Conservation (phyloP, 495 filamentous ascomycete species). For the Melanomma pulvis-pyrius region DNA sequence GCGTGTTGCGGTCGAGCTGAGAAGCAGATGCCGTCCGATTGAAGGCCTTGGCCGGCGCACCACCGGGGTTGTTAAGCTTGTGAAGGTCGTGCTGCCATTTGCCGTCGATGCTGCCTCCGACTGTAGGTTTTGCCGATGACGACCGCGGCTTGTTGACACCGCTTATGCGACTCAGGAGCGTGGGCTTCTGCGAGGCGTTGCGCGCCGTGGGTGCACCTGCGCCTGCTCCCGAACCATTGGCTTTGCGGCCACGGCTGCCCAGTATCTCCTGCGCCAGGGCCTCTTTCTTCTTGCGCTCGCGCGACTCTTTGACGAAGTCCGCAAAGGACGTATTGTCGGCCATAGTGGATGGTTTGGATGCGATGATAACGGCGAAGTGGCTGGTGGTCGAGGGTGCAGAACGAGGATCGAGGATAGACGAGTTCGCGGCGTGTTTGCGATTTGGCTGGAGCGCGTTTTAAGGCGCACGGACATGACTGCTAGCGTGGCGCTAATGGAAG, state of each 20-base stretch:
- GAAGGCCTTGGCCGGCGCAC: slow-evolving; percentile 14
- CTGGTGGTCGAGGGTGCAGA: neutral
- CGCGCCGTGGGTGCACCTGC: slow-evolving; percentile 9
- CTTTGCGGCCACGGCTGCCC: slow-evolving; percentile 32
- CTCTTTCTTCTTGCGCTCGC: slow-evolving; percentile 34
- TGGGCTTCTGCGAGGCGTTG: slow-evolving; percentile 18
- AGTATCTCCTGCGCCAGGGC: slow-evolving; percentile 39
- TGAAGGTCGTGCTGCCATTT: slow-evolving; percentile 39
- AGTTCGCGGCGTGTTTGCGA: neutral
- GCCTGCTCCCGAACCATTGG: neutral
- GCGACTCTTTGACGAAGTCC: slow-evolving; percentile 29
- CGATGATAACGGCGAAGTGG: neutral
- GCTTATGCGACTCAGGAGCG: slow-evolving; percentile 30
- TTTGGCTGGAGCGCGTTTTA: neutral
- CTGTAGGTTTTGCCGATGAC: slow-evolving; percentile 31
- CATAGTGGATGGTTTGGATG: neutral
- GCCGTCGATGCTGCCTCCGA: slow-evolving; percentile 28
- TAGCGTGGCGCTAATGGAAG: neutral
- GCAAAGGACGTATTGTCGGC: slow-evolving; percentile 12
- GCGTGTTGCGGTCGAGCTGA: slow-evolving; percentile 34
- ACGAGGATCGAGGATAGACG: neutral
- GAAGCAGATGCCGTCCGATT: slow-evolving; percentile 37
- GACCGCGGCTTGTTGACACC: slow-evolving; percentile 30
- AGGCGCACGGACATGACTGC: neutral
- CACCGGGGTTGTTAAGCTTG: slow-evolving; percentile 28